phyloP scores from a whole-genome alignment of 257 asterid species.

The Galeopsis tetrahit region DNA sequence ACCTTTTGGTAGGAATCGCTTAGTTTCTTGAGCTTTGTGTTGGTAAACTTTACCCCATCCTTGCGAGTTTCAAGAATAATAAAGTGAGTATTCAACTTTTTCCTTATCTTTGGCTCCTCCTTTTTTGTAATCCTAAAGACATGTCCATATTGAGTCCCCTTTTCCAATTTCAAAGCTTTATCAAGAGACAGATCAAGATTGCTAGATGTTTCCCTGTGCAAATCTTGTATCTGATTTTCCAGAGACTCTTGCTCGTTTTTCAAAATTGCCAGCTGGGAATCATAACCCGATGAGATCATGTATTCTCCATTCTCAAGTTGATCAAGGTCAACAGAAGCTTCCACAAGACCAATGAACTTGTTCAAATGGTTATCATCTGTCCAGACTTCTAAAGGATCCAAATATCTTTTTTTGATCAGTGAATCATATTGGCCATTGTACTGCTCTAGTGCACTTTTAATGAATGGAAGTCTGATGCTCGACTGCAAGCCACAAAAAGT shows the following conservation, averaged over 20 bases:
- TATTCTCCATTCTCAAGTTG: constrained; percentile 98
- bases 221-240: constrained; percentile 71
- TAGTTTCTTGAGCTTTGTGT: constrained; percentile 77
- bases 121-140: constrained; percentile 94
- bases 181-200: constrained; percentile 86
- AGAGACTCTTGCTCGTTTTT: constrained; percentile 80
- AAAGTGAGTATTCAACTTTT: constrained; percentile 83
- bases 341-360: constrained; percentile 93
- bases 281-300: constrained; percentile 89
- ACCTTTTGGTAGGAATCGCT: constrained; percentile 90
- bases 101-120: constrained; percentile 98
- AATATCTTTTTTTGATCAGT: constrained; percentile 70
- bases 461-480: constrained; percentile 85
- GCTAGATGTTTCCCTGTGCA: constrained; percentile 75
- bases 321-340: constrained; percentile 94
- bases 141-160: constrained; percentile 91
- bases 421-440: constrained; percentile 74
- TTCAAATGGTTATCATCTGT: constrained; percentile 83
- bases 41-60: constrained; percentile 96
- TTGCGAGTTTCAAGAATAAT: constrained; percentile 96
- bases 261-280: constrained; percentile 61
- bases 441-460: constrained; percentile 75
- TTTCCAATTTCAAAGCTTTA: constrained; percentile 86
- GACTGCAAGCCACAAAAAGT: constrained; percentile 62
- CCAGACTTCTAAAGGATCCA: constrained; percentile 72